phyloP scores from a whole-genome alignment of 441 rosid genomes.

The Arabidopsis lyrata region DNA sequence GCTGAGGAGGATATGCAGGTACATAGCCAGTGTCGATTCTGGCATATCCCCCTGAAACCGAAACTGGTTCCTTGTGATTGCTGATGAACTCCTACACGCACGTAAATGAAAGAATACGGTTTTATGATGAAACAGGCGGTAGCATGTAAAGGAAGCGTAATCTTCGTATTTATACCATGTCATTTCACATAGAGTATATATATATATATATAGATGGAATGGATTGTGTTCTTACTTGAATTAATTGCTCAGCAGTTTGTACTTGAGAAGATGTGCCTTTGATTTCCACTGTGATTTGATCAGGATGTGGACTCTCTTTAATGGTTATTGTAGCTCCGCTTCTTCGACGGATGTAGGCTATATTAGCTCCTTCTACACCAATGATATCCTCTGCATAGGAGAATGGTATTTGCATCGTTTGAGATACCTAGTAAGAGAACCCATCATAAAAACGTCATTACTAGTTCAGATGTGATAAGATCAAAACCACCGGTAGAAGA shows the following conservation, averaged over 20 bases:
- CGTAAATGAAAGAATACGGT: neutral
- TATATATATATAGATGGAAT: too few species aligned
- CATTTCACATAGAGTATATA: neutral
- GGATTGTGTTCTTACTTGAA: conserved; percentile 55
- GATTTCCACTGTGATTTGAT: conserved; percentile 73
- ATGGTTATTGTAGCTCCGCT: conserved; percentile 70
- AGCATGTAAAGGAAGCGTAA: neutral
- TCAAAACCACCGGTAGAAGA: conserved; percentile 8
- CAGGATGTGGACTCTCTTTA: conserved; percentile 69
- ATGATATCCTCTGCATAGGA: conserved; percentile 78
- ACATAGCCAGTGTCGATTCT: conserved; percentile 42
- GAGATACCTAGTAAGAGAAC: conserved; percentile 54
- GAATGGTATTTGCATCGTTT: conserved; percentile 75
- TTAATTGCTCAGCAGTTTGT: conserved; percentile 68
- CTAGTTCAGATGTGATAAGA: neutral
- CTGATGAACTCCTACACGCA: conserved; percentile 59
- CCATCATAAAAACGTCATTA: conserved; percentile 14
- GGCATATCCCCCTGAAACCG: conserved; percentile 35
- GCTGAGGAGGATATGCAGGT: conserved; percentile 47
- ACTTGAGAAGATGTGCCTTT: conserved; percentile 75
- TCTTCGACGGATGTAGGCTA: conserved; percentile 65
- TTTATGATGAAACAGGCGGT: neutral
- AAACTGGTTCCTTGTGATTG: conserved; percentile 45
- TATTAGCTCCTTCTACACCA: conserved; percentile 68
- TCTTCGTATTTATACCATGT: neutral